Percentiles rank a stretch among this genome's conserved stretches.
These are phyloP conservation scores for Paecilomyces formosus DNA, from an alignment of 2,329 filamentous ascomycete species.

Conservation along the genomic window DNA sequence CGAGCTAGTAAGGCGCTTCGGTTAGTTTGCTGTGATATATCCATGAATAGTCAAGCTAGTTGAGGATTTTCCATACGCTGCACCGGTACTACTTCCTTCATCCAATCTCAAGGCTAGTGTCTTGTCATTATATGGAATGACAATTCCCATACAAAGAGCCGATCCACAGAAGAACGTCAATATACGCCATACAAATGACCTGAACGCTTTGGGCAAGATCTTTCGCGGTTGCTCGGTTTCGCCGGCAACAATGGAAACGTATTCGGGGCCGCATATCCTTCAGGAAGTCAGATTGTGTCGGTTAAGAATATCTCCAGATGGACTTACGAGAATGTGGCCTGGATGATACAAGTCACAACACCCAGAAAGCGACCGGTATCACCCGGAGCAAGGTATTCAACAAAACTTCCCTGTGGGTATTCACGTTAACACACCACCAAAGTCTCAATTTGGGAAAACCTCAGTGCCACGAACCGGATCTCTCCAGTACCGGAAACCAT, in stretches of 20 bases:
- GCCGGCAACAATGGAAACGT: slow-evolving; percentile 53
- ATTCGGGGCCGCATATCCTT: slow-evolving; percentile 55
- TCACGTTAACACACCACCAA: not conserved
- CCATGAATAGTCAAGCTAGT: not conserved
- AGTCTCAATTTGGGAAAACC: not conserved
- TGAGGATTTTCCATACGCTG: slow-evolving; percentile 33
- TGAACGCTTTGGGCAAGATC: slow-evolving; percentile 64
- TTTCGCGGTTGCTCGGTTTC: slow-evolving; percentile 61
- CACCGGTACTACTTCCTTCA: slow-evolving; percentile 46
- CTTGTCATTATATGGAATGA: slow-evolving; percentile 59
- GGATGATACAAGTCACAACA: slow-evolving; percentile 62
- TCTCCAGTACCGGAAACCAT: slow-evolving; percentile 61
- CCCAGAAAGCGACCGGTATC: slow-evolving; percentile 46
- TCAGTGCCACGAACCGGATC: slow-evolving; percentile 38
- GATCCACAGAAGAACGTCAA: slow-evolving; percentile 66
- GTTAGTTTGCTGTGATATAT: not conserved
- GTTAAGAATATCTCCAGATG: not conserved
- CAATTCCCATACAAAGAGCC: slow-evolving; percentile 59
- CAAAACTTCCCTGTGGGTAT: slow-evolving; percentile 47
- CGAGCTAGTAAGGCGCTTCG: slow-evolving; percentile 26
- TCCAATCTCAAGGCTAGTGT: slow-evolving; percentile 50
- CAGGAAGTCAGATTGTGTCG: not conserved
- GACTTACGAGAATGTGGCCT: slow-evolving; percentile 52
- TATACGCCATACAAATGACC: slow-evolving; percentile 68
- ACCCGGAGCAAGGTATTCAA: slow-evolving; percentile 54